Evolutionary conservation across 495 filamentous ascomycete species (phyloP), one percentile per base, ranked within the genome.

Genomic region (Xylaria sp.): DNA sequence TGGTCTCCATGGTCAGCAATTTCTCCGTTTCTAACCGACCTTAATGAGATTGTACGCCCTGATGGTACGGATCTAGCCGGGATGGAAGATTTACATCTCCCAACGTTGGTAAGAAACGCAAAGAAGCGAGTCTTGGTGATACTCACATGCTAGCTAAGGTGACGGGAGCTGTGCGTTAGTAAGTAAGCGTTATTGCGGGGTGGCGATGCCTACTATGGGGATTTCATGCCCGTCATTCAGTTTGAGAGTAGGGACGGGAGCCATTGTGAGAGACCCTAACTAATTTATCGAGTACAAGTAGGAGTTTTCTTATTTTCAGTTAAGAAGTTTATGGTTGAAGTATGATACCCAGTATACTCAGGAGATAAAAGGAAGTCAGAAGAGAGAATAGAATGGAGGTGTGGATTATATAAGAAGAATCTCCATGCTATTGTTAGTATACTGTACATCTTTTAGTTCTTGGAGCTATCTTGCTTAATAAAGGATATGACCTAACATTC

Each of bases 151-250:
- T 61, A 61, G 37, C 59, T 61, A 5, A 24, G 24, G 37, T 24
- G n/a, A 14, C 5, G 21, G 37, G 12, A 61, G 3, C 7, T 21
- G 24, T 26, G 26, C 4, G 14, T 66, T 17, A 35, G 62, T 52
- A 33, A 33, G 17, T 29, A 44, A 50, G 35, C 0, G 29, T 24
- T 31, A 9, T 12, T 40, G 21, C 19, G n/a, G 17, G 50, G 19
- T n/a, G 17, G 29, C 3, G 1, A 31, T n/a, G 37, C 77, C 3
- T 78, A 93, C 91, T 80, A 93, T 81, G 19, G 93, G 93, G 35
- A 96, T 89, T 35, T 87, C 85, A 50, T 88, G 89, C 19, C 90
- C 92, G 81, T 95, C 92, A 72, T 88, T 91, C 57, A 95, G 83
- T 72, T 91, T 90, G 66, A 92, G 37, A 76, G 74, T 46, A 80